Evolutionary conservation across 176 grass and related monocot genomes (phyloP).

Genomic region (Saccharum officinarum): DNA sequence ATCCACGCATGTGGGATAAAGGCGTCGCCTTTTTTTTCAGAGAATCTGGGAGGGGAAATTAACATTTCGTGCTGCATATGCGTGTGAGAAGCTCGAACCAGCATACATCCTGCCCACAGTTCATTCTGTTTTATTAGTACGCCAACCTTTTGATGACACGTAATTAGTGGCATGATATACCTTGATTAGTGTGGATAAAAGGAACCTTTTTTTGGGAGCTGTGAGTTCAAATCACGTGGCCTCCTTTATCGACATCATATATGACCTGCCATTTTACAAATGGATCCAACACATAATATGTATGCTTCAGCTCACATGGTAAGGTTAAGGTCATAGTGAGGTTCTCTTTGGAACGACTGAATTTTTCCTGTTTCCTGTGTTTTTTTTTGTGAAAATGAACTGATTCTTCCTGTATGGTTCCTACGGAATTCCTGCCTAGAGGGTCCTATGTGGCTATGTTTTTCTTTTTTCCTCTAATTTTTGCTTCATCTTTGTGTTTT

Average conservation of each 20-base stretch:
- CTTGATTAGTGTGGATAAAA: background rate
- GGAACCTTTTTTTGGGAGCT: background rate
- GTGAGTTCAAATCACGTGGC: constrained; percentile 30
- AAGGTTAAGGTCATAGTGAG: background rate
- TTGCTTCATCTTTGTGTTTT: background rate
- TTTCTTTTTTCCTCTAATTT: background rate
- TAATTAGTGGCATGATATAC: background rate
- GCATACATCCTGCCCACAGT: background rate
- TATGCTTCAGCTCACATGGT: constrained; percentile 6
- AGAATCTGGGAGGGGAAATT: constrained; percentile 4
- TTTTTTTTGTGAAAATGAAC: background rate
- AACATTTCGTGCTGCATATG: background rate
- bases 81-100: background rate
- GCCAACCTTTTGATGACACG: background rate
- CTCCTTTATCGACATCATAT: background rate
- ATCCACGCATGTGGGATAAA: constrained; percentile 13
- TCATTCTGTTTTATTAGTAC: background rate
- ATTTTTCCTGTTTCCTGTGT: background rate
- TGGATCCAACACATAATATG: background rate
- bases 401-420: background rate
- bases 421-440: background rate
- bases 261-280: background rate
- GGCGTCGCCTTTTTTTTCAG: background rate
- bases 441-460: background rate
- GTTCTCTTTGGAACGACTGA: background rate